Evolutionary conservation across 176 grass and related monocot genomes (phyloP), one percentile per base, ranked within the genome.

Genomic region (Typha latifolia): DNA sequence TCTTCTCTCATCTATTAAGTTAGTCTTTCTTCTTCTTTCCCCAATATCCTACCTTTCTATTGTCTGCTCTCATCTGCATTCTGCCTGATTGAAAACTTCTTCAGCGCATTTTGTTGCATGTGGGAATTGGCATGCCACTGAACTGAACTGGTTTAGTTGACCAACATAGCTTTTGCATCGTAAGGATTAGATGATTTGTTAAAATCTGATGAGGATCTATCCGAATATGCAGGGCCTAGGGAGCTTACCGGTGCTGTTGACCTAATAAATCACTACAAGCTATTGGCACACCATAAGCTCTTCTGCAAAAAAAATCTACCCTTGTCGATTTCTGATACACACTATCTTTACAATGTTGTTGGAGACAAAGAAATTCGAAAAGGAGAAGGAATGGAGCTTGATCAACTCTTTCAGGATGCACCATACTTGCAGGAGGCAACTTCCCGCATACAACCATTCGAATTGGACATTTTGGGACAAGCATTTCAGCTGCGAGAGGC

Each of bases 301-400:
- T 99, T 99, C 72, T 99, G 94, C 81, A 99, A 93, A 79, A 87
- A 63, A 56, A 63, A 73, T 67, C 73, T 99, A 62, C 89, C 89
- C 32, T 18, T 88, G 51, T 83, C 94, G 64, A 87, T 99, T 53
- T 86, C 94, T 70, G 89, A 93, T 80, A 90, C 94, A 49, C 89
- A 99, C 76, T 97, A 99, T 74, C 78, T 99, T 81, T 81, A 90
- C 65, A 93, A 90, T 87, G 78, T 90, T 49, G 83, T 85, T 50
- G 94, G 94, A 14, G 89, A 99, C 48, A 90, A 79, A 20, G 94
- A 99, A 84, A 99, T 99, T 47, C 80, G 89, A 51, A 93, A 80
- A 84, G 94, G 94, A 66, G 94, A 99, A 80, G 94, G 89, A 56
- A 99, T 99, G 94, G 89, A 99, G 81, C 76, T 99, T 24, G 83